Conservation (phyloP, 192 early-diverging fungal genomes). For the Coemansia furcata region DNA sequence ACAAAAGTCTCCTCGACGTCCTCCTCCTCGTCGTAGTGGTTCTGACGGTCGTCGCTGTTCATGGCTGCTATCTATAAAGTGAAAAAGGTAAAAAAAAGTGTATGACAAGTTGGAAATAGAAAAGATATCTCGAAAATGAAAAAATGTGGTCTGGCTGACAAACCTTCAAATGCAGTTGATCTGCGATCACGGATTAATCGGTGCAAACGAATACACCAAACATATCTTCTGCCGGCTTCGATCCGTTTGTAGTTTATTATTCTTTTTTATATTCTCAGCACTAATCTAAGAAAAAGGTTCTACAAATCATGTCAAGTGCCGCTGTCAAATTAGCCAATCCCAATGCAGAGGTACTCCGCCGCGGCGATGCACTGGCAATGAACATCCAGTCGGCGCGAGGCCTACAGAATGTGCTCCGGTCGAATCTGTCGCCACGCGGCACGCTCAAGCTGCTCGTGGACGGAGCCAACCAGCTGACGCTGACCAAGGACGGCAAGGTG, state of each 20-base stretch:
- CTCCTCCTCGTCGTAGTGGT: constrained; percentile 52
- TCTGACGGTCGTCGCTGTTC: constrained; percentile 46
- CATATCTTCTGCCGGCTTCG: not conserved
- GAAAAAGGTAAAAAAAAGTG: constrained; percentile 5
- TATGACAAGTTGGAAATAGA: constrained; percentile 2
- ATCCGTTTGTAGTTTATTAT: not conserved
- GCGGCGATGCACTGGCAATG: constrained; percentile 94
- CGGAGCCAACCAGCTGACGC: constrained; percentile 92
- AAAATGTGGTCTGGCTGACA: not conserved
- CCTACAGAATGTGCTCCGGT: constrained; percentile 91
- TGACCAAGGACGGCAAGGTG: constrained; percentile 99
- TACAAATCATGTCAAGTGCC: constrained; percentile 51
- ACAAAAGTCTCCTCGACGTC: constrained; percentile 52
- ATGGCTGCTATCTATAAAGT: constrained; percentile 6
- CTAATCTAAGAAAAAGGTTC: not conserved
- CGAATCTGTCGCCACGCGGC: constrained; percentile 97
- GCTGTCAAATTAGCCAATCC: constrained; percentile 96
- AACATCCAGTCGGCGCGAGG: constrained; percentile 96
- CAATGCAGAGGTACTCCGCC: constrained; percentile 96
- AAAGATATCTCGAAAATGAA: not conserved
- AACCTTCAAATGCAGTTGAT: not conserved
- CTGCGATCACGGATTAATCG: not conserved
- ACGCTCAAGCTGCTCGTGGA: constrained; percentile 99
- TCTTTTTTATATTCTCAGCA: not conserved
- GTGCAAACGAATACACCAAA: not conserved